These are phyloP conservation scores for Austropuccinia psidii DNA, from an alignment of 1,284 basidiomycete species.

Conservation along the genomic window DNA sequence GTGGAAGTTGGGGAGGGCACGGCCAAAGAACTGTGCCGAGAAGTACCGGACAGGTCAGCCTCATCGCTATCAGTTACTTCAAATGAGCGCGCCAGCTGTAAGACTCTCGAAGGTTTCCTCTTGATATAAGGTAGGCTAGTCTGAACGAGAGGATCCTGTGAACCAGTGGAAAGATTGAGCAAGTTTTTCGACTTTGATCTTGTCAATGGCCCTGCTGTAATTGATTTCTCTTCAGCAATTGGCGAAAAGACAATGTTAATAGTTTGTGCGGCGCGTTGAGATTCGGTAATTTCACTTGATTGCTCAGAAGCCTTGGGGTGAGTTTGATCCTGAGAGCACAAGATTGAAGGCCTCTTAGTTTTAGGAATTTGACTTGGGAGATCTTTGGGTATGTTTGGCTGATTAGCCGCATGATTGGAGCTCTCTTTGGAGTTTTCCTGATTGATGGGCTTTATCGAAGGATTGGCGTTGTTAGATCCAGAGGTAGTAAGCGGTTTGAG, in stretches of 20 bases:
- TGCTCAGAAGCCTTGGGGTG: background rate
- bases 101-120: slow-evolving; percentile 13
- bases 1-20: background rate
- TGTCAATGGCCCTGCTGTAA: slow-evolving; percentile 6
- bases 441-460: background rate
- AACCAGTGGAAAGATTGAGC: background rate
- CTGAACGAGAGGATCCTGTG: background rate
- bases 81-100: slow-evolving; percentile 16
- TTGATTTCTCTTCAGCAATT: slow-evolving; percentile 6
- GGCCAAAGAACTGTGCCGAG: background rate
- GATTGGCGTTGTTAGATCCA: background rate
- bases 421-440: background rate
- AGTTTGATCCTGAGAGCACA: background rate
- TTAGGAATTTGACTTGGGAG: background rate
- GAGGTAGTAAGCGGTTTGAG: background rate
- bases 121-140: background rate
- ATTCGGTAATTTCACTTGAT: background rate
- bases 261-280: background rate
- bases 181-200: slow-evolving; percentile 21
- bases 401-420: background rate
- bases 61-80: background rate
- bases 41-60: background rate
- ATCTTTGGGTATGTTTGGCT: background rate
- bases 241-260: slow-evolving; percentile 5
- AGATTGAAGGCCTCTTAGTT: background rate